Base-by-base conservation (phyloP, 352 stramenopile genomes). In the Globisporangium carolinianum region DNA sequence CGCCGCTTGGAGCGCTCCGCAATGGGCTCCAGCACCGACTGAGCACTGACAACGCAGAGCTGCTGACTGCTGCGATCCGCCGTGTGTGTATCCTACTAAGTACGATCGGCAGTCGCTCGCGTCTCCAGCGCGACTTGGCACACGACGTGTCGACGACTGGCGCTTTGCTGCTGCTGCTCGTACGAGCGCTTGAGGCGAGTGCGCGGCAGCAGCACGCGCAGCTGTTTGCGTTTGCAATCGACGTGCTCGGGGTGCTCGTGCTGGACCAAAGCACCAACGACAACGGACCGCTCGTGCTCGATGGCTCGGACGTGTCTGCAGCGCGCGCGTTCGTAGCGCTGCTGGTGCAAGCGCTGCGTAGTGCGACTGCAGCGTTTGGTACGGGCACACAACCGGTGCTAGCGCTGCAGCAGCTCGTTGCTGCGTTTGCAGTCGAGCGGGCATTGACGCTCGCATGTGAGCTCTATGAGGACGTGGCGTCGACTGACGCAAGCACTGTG, bases 1-100 rank as follows among this genome's bases (percentile, higher is more conserved):
- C 66, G 6, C 42, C 55, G 57, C 12, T 45, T 68, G 11, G 37
- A 32, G 57, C 53, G 5, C 15, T 56, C 58, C 51, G 12, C 71
- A 6, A 32, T 50, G 36, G 51, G 49, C 18, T 72, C 42, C 52
- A 37, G 57, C 24, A 39, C 8, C 60, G 55, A 46, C 12, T 10
- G 11, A 42, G 2, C 6, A 12, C 8, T 5, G 14, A 10, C 14
- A 59, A 51, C 11, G 4, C 2, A 5, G 58, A 55, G 58, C 6
- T 39, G 62, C 24, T 77, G 66, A 15, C 43, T 24, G 69, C 73
- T n/a, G 63, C 65, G 54, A 12, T 77, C 55, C 71, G 71, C 18
- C 69, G 70, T 15, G 18, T 79, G 7, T 79, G 73, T 24, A 14
- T 78, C 17, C 39, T 81, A 48, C 54, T 85, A 57, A 69, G 71